Conservation (phyloP, 2,329 filamentous ascomycete genomes). For the Dryadomyces quercus-mongolicae region DNA sequence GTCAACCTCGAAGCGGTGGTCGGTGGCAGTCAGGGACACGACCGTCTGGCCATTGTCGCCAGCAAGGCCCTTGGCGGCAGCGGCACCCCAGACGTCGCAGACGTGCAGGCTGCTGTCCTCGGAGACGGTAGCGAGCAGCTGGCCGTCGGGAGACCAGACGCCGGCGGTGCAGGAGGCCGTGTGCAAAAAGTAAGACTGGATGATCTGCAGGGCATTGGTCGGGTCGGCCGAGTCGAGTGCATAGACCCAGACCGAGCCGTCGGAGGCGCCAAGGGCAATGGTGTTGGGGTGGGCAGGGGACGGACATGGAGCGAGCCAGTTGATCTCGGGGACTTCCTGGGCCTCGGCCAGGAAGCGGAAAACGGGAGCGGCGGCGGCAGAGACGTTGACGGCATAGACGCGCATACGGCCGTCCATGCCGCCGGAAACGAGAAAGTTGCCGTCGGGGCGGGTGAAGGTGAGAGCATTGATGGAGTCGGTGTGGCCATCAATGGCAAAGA, state of each 20-base stretch:
- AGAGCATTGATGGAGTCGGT: slow-evolving; percentile 83
- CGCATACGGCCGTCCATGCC: slow-evolving; percentile 78
- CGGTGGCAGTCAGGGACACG: slow-evolving; percentile 63
- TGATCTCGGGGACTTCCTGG: slow-evolving; percentile 89
- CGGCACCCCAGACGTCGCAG: slow-evolving; percentile 80
- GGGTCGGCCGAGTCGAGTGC: slow-evolving; percentile 55
- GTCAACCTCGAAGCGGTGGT: slow-evolving; percentile 85
- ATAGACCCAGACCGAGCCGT: slow-evolving; percentile 95
- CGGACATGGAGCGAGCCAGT: slow-evolving; percentile 75
- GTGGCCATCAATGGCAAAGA: slow-evolving; percentile 79
- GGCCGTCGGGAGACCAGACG: slow-evolving; percentile 79
- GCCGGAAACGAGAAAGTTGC: slow-evolving; percentile 75
- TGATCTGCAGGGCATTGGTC: slow-evolving; percentile 57
- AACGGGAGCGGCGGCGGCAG: slow-evolving; percentile 19
- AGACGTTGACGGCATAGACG: slow-evolving; percentile 46
- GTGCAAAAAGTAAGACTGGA: slow-evolving; percentile 88
- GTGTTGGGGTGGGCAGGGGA: slow-evolving; percentile 61
- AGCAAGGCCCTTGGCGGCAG: slow-evolving; percentile 43
- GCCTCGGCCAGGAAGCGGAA: slow-evolving; percentile 59
- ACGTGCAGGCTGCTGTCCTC: slow-evolving; percentile 86
- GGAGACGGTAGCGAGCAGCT: slow-evolving; percentile 73
- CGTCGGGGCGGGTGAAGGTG: slow-evolving; percentile 69
- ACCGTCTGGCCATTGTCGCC: slow-evolving; percentile 40
- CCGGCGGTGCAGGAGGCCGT: slow-evolving; percentile 79
- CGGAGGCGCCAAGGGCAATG: slow-evolving; percentile 74